These are phyloP conservation scores for Barnettozyma pratensis DNA, from an alignment of 805 yeast genomes.

Conservation along the genomic window DNA sequence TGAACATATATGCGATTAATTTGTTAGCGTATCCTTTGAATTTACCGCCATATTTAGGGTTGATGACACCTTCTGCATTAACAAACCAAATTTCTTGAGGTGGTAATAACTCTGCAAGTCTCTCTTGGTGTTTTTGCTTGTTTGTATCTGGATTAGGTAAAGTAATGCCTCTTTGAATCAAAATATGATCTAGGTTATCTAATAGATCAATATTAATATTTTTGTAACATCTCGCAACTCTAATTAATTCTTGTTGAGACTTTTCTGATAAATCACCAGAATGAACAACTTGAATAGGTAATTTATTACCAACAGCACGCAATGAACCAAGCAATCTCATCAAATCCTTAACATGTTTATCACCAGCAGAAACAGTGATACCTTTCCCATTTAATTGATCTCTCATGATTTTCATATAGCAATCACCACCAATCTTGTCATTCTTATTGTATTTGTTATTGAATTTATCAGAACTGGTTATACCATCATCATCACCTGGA, in stretches of 20 bases:
- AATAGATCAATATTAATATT: constrained; percentile 9
- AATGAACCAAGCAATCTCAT: constrained; percentile 35
- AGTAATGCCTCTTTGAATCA: constrained; percentile 2
- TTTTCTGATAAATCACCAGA: constrained; percentile 30
- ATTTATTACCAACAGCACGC: constrained; percentile 29
- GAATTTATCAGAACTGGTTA: background rate
- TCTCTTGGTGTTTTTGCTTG: background rate
- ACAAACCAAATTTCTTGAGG: constrained; percentile 38
- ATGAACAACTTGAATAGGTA: constrained; percentile 39
- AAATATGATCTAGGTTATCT: constrained; percentile 8
- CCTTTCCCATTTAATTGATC: constrained; percentile 31
- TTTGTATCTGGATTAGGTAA: background rate
- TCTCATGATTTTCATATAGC: constrained; percentile 25
- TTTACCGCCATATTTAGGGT: constrained; percentile 10
- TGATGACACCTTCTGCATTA: constrained; percentile 23
- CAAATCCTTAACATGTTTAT: constrained; percentile 26
- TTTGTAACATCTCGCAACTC: constrained; percentile 26
- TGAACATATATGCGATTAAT: constrained; percentile 42
- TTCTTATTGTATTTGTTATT: background rate
- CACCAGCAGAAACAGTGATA: constrained; percentile 27
- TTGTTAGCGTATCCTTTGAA: constrained; percentile 42
- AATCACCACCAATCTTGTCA: constrained; percentile 1
- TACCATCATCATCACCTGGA: constrained; percentile 13
- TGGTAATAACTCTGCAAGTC: constrained; percentile 18
- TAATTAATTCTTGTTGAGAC: constrained; percentile 28